Evolutionary conservation across 148 eudicot genomes (phyloP).

Genomic region (Vaccinium myrtillus): DNA sequence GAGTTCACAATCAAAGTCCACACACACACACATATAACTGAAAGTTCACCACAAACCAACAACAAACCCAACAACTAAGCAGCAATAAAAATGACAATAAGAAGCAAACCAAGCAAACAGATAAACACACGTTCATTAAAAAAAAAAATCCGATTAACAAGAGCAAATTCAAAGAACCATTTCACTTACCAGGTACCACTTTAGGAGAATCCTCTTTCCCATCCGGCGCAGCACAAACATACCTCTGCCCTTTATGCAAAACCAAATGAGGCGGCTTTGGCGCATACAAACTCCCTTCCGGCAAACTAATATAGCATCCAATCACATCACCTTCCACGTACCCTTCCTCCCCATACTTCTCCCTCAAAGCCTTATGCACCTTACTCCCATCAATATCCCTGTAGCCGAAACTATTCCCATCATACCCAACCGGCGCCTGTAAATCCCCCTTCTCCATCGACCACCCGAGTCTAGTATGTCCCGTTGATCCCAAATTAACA

Average conservation of each 20-base stretch:
- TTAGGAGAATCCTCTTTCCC: slow-evolving; percentile 77
- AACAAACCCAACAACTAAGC: neutral
- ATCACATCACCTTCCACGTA: slow-evolving; percentile 90
- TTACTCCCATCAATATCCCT: slow-evolving; percentile 97
- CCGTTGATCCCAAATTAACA: slow-evolving; percentile 69
- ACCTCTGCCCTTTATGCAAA: slow-evolving; percentile 81
- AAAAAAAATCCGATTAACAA: neutral
- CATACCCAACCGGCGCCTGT: slow-evolving; percentile 97
- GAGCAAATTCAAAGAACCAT: neutral
- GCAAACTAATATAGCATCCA: slow-evolving; percentile 89
- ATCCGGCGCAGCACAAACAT: slow-evolving; percentile 53
- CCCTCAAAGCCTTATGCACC: slow-evolving; percentile 92
- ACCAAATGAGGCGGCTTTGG: slow-evolving; percentile 69
- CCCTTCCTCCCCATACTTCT: slow-evolving; percentile 84
- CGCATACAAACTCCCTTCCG: slow-evolving; percentile 58
- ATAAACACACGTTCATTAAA: neutral
- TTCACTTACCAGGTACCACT: slow-evolving; percentile 72
- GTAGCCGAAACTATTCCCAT: slow-evolving; percentile 86
- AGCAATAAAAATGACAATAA: neutral
- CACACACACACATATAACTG: neutral
- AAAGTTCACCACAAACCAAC: neutral
- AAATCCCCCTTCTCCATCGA: slow-evolving; percentile 92
- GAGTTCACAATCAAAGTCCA: neutral
- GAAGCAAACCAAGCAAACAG: neutral
- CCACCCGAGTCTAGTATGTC: slow-evolving; percentile 94